A percentile compares a stretch with the other conserved stretches of the same genome.
Evolutionary conservation across 1,284 basidiomycete species (phyloP).

Genomic region (Leccinum subrobustum): DNA sequence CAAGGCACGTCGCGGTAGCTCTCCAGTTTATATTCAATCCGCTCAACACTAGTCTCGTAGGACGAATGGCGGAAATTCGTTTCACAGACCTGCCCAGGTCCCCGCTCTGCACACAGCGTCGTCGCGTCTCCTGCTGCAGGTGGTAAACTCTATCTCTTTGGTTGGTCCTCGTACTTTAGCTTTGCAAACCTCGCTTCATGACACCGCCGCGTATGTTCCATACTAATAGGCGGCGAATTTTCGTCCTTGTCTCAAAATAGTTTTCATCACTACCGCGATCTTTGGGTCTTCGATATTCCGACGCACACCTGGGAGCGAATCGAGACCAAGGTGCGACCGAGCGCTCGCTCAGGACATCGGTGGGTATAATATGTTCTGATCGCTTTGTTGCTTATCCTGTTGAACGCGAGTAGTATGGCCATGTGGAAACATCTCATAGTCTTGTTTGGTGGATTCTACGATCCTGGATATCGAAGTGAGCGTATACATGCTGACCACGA

Average conservation of each 20-base stretch:
- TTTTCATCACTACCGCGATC: conserved; percentile 90
- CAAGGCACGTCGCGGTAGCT: conserved; percentile 45
- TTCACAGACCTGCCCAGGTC: conserved; percentile 80
- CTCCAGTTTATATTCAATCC: neutral
- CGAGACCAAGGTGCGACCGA: conserved; percentile 81
- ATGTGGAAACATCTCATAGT: conserved; percentile 88
- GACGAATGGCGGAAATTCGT: conserved; percentile 85
- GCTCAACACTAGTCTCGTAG: conserved; percentile 30
- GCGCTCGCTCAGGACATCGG: conserved; percentile 84
- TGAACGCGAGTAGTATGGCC: conserved; percentile 62
- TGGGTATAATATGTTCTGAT: conserved; percentile 20
- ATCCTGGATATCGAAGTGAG: conserved; percentile 75
- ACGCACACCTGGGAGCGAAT: conserved; percentile 87
- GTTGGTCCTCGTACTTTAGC: conserved; percentile 34
- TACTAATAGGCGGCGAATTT: conserved; percentile 70
- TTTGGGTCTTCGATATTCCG: conserved; percentile 77
- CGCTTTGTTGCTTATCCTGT: neutral
- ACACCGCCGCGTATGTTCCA: neutral
- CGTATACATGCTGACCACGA: neutral
- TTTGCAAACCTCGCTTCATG: neutral
- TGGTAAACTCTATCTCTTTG: conserved; percentile 84
- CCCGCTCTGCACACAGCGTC: conserved; percentile 81
- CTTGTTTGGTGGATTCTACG: conserved; percentile 87
- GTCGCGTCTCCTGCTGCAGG: conserved; percentile 72
- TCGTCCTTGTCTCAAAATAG: conserved; percentile 84